Conservation (phyloP, 176 grass and related monocot genomes). For the Zoysia japonica region DNA sequence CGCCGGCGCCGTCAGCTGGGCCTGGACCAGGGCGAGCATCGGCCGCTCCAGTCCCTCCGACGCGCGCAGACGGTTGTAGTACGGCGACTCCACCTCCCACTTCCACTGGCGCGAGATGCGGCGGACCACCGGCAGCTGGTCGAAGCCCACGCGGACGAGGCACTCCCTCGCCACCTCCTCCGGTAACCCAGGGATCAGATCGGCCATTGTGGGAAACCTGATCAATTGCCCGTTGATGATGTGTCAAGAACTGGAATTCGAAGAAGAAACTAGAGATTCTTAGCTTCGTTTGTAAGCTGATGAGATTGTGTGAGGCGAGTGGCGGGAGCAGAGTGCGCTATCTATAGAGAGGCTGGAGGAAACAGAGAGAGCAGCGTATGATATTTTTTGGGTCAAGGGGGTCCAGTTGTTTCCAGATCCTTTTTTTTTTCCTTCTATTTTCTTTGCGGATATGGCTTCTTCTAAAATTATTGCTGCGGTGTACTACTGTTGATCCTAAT, state of each 20-base stretch:
- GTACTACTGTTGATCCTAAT: too few species aligned
- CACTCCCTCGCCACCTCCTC: conserved; percentile 92
- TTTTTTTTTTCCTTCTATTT: neutral
- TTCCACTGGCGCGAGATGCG: conserved; percentile 78
- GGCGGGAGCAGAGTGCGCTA: conserved; percentile 20
- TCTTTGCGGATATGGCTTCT: neutral
- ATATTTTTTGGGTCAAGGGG: conserved; percentile 23
- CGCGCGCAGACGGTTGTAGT: conserved; percentile 50
- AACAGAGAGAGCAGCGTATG: neutral
- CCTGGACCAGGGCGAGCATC: conserved; percentile 44
- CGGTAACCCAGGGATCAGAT: conserved; percentile 78
- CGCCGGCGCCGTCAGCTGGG: neutral
- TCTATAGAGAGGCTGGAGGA: conserved; percentile 29
- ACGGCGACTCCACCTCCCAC: conserved; percentile 61
- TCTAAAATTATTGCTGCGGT: neutral
- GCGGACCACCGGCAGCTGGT: conserved; percentile 59
- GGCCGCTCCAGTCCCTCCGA: conserved; percentile 44
- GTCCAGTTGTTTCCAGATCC: conserved; percentile 15
- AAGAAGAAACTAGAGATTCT: conserved; percentile 7
- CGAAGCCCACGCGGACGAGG: conserved; percentile 74
- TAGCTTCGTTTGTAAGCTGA: neutral
- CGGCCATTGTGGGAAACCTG: conserved; percentile 27
- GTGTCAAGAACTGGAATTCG: neutral
- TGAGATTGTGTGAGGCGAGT: conserved; percentile 18
- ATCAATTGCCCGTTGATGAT: neutral